Evolutionary conservation across 2,329 filamentous ascomycete species (phyloP), one percentile per base, ranked within the genome.

Genomic region (Phaeosphaeria sp.): DNA sequence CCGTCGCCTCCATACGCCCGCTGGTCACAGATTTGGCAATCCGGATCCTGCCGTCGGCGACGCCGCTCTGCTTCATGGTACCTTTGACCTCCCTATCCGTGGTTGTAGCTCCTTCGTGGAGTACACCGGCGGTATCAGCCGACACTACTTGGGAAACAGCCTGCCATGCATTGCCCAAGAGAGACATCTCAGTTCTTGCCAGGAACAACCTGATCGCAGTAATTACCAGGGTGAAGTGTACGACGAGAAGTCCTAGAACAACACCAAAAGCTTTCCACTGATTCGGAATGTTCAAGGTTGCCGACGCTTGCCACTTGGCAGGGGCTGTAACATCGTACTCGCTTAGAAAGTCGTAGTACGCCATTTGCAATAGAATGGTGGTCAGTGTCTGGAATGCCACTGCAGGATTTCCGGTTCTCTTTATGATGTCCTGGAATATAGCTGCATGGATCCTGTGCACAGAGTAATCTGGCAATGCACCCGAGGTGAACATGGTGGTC

Each of bases 91-190:
- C 60, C 17, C 52, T 20, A 53, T 59, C 60, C 3, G 54, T 55
- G 25, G 54, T 46, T 20, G 54, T 53, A 1, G 54, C 46, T 13
- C 53, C 59, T 25, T 52, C 27, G 23, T 55, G 56, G 30, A 59
- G 22, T 9, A 48, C 58, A 13, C 50, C 39, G 10, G 55, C 47
- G 1, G 42, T 59, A 44, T 62, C 54, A 4, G 46, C 55, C 13
- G 55, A 56, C 10, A 48, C 46, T 9, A 60, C 54, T 30, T 64
- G 61, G 2, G 56, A 52, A 15, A 63, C 55, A 20, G 55, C 58
- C 21, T 59, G 55, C 61, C 61, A 59, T 23, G 58, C 53, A 22
- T 62, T 62, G 1, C 59, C 59, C 2, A 64, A 54, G 4, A 64
- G 52, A 22, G 56, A 62, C 33, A 58, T 48, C n/a, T 58, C 46